Evolutionary conservation across 2,329 filamentous ascomycete genomes (phyloP), one percentile per base, ranked within the genome.

Genomic region (Venturia aucupariae): DNA sequence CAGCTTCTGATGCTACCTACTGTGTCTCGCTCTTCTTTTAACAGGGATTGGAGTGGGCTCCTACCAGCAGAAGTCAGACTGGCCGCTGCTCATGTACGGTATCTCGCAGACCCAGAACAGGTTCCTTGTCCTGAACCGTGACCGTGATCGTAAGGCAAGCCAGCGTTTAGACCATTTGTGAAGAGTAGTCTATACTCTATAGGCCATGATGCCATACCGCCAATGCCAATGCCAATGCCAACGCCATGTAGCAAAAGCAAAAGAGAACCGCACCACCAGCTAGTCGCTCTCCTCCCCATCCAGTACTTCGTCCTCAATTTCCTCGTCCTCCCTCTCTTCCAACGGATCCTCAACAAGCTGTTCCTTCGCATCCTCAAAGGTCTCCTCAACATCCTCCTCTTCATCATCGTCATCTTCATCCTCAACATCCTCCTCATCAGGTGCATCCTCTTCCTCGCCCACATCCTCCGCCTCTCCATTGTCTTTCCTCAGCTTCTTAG

Each of bases 361-460:
- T 11, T 63, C 60, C n/a, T 63, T 51, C 24, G 54, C 55, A 22
- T 84, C 81, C 55, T 82, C 82, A 46, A 80, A 80, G 11, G 81
- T 80, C 4, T 80, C 83, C 19, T 82, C 83, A 17, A 80, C 80
- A 4, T 77, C 76, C 6, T 75, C 76, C 0, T 78, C 78, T 19
- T 80, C 78, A 2, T 79, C 78, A 5, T 75, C 72, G 1, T 77
- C 78, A 0, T 76, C 77, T 2, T 75, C 80, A 2, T 77, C 78
- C 0, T 78, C 79, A 1, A 79, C 78, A 6, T 73, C 77, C 19
- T 77, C 75, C 42, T 73, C 75, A 44, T 75, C 76, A 11, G 69
- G 72, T 41, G 74, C 74, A 2, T 70, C 74, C 57, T 72, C 76
- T 2, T 76, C 74, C 5, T 73, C 73, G 22, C 72, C 72, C 22